A percentile compares a stretch with the other conserved stretches of the same genome.
Evolutionary conservation across 257 asterid genomes (phyloP).

Genomic region (Hygrophila difformis): DNA sequence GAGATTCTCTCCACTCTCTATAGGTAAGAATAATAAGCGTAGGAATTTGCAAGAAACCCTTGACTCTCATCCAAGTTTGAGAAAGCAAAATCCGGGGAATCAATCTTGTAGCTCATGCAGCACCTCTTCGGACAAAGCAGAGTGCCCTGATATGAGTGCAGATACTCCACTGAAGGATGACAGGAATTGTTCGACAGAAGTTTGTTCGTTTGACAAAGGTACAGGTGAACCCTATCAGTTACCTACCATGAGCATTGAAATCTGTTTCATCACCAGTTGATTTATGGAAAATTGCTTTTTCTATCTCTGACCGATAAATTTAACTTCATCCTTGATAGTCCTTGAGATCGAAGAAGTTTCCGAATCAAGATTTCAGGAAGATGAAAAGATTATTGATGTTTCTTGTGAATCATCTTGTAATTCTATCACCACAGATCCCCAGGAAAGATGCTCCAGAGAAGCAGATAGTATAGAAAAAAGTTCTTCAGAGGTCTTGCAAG

Average conservation of each 20-base stretch:
- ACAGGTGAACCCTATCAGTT: constrained; percentile 30
- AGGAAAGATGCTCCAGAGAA: constrained; percentile 24
- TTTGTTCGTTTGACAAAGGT: constrained; percentile 17
- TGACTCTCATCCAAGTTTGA: constrained; percentile 22
- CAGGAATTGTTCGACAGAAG: constrained; percentile 24
- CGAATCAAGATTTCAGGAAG: constrained; percentile 25
- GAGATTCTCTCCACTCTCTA: constrained; percentile 36
- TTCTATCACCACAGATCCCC: constrained; percentile 23
- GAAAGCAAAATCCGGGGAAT: constrained; percentile 26
- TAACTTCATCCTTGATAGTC: constrained; percentile 16
- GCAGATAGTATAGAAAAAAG: constrained; percentile 29
- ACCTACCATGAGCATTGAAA: neutral
- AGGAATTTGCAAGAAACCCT: constrained; percentile 30
- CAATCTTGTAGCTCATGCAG: constrained; percentile 19
- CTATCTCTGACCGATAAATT: constrained; percentile 12
- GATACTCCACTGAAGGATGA: constrained; percentile 18
- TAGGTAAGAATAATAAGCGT: constrained; percentile 19
- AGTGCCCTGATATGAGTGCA: constrained; percentile 15
- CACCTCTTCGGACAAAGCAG: constrained; percentile 26
- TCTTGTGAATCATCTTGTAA: constrained; percentile 18
- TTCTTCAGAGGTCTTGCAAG: constrained; percentile 11
- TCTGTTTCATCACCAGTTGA: too few relatives aligned
- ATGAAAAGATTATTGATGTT: constrained; percentile 18
- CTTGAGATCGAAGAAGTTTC: constrained; percentile 29
- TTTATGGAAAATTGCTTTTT: too few relatives aligned